Evolutionary conservation across 495 filamentous ascomycete species (phyloP), one percentile per base, ranked within the genome.

Genomic region (Astrothelium subdiscretum): DNA sequence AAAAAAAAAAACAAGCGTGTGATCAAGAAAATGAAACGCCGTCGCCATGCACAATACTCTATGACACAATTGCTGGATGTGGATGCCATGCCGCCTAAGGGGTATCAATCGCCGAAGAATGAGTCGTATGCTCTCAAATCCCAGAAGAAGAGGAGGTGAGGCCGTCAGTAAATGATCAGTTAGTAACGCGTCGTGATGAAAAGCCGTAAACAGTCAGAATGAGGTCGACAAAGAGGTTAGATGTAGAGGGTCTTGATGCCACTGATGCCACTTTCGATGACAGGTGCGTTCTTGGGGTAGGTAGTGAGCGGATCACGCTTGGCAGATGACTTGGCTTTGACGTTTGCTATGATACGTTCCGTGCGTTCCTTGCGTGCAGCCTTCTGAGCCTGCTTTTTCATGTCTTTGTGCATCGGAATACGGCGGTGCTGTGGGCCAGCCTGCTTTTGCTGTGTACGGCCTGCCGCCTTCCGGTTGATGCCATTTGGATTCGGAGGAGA

Each of bases 301-400:
- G 22, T 57, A 22, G 52, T 27, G 24, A 48, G 12, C 20, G 48
- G 5, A 29, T 54, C 24, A 8, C 43, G 43, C n/a, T 48, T 48
- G 43, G n/a, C 43, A 18, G 43, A 48, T 10, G 24, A 27, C 10
- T 27, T 54, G 48, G 24, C 48, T 27, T 54, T 29, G 48, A n/a
- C 15, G 24, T 5, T 24, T n/a, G n/a, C 8, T 54, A 27, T 8
- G 48, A 54, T 15, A 27, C 48, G 24, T 20, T 5, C 29, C 22
- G 72, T 72, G 29, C 75, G 72, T 66, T 77, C 71, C 65, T 75
- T 80, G 29, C 73, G 69, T 15, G 76, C 76, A 20, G 71, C 72
- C 65, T 80, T 80, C 66, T 78, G 77, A 0, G 73, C 74, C 18
- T 64, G 59, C 63, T 80, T 80, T 65, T 75, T 77, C 54, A 70